phyloP scores from a whole-genome alignment of 768 basidiomycete species.

The Termitomyces sp. region DNA sequence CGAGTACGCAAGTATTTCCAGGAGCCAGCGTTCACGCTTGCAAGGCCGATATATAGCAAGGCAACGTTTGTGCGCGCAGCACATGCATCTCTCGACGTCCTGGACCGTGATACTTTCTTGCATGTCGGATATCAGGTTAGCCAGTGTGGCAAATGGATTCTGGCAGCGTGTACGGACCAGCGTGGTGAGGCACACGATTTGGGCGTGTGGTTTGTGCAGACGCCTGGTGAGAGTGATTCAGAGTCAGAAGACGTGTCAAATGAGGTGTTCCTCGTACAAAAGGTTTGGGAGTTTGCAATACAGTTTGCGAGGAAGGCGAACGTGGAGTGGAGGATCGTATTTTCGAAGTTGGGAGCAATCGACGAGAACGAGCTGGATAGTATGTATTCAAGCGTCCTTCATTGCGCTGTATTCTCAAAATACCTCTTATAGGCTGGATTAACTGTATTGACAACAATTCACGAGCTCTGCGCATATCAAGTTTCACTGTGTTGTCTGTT shows the following conservation, averaged over 20 bases:
- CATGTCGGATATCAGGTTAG: constrained; percentile 74
- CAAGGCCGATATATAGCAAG: constrained; percentile 35
- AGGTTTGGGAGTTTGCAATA: constrained; percentile 67
- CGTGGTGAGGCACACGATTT: constrained; percentile 70
- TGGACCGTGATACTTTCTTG: constrained; percentile 48
- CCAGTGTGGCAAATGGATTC: constrained; percentile 67
- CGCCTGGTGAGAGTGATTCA: constrained; percentile 9
- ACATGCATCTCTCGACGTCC: constrained; percentile 35
- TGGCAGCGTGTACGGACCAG: constrained; percentile 72
- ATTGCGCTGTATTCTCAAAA: constrained; percentile 4
- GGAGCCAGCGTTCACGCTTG: constrained; percentile 60
- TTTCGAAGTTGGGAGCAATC: constrained; percentile 65
- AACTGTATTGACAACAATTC: constrained; percentile 38
- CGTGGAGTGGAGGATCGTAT: constrained; percentile 76
- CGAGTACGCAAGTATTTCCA: constrained; percentile 47
- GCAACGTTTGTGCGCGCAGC: constrained; percentile 32
- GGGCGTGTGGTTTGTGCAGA: constrained; percentile 59
- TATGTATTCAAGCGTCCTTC: constrained; percentile 51
- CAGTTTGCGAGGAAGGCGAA: constrained; percentile 58
- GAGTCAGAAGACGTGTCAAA: constrained; percentile 24
- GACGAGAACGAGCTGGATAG: constrained; percentile 56
- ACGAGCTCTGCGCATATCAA: constrained; percentile 42
- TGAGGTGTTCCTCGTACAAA: constrained; percentile 39
- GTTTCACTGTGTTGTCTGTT: constrained; percentile 56
- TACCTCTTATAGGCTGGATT: constrained; percentile 54